Percentiles rank a stretch among this genome's conserved stretches.
Conservation (phyloP, 495 filamentous ascomycete species). For the Glutinoglossum americanum region DNA sequence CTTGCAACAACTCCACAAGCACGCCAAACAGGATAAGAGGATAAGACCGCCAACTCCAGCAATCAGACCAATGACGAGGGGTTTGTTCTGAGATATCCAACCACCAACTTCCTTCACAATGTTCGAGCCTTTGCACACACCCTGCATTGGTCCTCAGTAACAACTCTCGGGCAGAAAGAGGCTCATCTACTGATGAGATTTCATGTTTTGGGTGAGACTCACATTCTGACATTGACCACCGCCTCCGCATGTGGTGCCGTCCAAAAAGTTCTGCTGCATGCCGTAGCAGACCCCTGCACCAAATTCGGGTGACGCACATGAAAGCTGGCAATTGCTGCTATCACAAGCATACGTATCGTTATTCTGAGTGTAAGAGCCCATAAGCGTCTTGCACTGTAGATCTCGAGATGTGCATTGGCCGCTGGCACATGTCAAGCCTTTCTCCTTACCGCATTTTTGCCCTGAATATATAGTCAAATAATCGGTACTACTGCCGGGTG, state of each 20-base stretch:
- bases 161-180: background rate
- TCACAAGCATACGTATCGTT: constrained; percentile 75
- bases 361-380: constrained; percentile 52
- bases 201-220: constrained; percentile 8
- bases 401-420: constrained; percentile 91
- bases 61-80: constrained; percentile 21
- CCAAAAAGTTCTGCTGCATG: constrained; percentile 82
- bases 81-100: constrained; percentile 23
- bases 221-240: constrained; percentile 57
- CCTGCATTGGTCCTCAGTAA: constrained; percentile 9
- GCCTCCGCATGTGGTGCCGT: constrained; percentile 71
- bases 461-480: constrained; percentile 17
- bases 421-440: constrained; percentile 54
- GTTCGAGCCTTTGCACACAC: constrained; percentile 18
- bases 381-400: constrained; percentile 67
- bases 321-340: constrained; percentile 44
- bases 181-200: background rate
- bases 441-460: constrained; percentile 38
- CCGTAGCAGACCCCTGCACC: constrained; percentile 40
- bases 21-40: constrained; percentile 17
- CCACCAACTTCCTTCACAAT: constrained; percentile 18
- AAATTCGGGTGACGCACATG: constrained; percentile 53
- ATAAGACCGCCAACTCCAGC: constrained; percentile 19
- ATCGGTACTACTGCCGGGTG: background rate
- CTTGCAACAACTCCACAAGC: constrained; percentile 13